phyloP scores from a whole-genome alignment of 129 eudicot species.

The Solidago caesia region DNA sequence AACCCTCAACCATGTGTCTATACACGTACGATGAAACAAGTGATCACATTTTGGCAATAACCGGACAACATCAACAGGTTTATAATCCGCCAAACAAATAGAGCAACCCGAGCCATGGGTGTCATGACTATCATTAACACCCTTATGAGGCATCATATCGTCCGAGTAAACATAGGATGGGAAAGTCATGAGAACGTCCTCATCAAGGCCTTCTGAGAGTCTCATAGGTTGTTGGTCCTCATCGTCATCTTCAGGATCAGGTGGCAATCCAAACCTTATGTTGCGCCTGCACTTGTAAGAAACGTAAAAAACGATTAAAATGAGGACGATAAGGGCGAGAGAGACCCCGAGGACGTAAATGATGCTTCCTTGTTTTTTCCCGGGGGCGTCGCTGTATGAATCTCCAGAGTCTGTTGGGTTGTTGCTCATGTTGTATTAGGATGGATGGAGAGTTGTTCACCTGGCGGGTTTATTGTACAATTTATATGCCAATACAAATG shows the following conservation, averaged over 20 bases:
- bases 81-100: background rate
- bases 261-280: background rate
- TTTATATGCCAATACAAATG: no score
- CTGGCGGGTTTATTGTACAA: no score
- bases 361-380: background rate
- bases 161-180: background rate
- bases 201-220: background rate
- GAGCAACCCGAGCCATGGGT: background rate
- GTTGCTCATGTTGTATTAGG: no score
- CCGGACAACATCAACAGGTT: background rate
- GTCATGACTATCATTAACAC: background rate
- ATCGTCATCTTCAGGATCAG: background rate
- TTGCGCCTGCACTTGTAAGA: background rate
- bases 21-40: background rate
- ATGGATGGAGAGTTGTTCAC: no score
- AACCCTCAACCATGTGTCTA: background rate
- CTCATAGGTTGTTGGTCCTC: background rate
- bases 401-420: no score
- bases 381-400: no score
- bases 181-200: background rate
- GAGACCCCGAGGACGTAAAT: background rate
- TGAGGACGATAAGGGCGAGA: background rate
- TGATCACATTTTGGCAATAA: conserved; percentile 1
- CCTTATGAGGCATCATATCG: background rate
- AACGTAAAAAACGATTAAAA: background rate